Evolutionary conservation across 371 early-diverging fungal genomes (phyloP), one percentile per base, ranked within the genome.

Genomic region (Lichtheimia ramosa): DNA sequence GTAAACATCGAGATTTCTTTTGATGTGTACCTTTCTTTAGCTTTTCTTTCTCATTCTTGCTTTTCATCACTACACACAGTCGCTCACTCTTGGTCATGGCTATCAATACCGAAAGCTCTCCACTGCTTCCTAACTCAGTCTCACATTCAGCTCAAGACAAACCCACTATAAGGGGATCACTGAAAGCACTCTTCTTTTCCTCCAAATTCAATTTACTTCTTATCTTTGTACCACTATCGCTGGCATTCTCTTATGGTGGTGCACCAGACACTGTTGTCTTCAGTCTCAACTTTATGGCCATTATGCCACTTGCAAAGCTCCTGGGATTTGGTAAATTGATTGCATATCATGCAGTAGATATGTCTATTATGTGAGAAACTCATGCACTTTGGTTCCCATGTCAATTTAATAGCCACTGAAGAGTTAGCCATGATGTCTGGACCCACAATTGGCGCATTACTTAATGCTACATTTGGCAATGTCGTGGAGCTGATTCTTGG

Each of bases 231-330:
- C 96, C 96, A 5, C 73, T 95, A 4, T 94, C 93, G 12, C 74
- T 91, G 20, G 52, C 84, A 0, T 75, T 87, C 48, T 76, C 78
- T 23, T 61, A 77, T 13, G 65, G 87, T n/a, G 71, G 81, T 16
- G 88, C 90, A 71, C 71, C 83, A 4, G 79, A 82, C 20, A 80
- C 85, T 39, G 66, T 83, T 8, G 78, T 83, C 10, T 97, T 94
- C 63, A 55, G 82, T 14, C 77, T 94, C 57, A 97, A 97, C 83
- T 94, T 96, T 52, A 79, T 94, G 20, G 96, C 95, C n/a, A 92
- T 97, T 54, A 77, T 97, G 27, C 95, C 96, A 5, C 70, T 96
- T 46, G 95, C 96, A 39, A 92, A 92, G 56, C 68, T 81, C 0
- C 63, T 81, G n/a, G 81, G 81, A 40, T 73, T 76, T 43, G 70